phyloP scores from a whole-genome alignment of 352 stramenopile species.

The Globisporangium emineosum region DNA sequence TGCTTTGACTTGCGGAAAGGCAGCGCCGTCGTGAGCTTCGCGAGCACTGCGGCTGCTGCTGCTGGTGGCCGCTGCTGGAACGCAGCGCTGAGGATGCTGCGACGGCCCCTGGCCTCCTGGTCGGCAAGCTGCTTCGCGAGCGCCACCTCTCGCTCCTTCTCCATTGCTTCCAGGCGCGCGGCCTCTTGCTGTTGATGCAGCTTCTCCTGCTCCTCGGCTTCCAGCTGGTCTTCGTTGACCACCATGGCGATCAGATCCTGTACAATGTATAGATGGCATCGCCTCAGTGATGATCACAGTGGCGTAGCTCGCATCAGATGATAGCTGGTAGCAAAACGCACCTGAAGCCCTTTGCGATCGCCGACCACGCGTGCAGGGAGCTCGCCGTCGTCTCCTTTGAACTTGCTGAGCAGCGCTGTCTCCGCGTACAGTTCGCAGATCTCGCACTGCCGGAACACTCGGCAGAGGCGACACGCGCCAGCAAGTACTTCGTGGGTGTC shows the following conservation, averaged over 20 bases:
- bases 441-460: constrained; percentile 81
- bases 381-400: constrained; percentile 15
- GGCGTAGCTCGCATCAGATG: background rate
- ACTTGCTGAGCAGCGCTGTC: constrained; percentile 26
- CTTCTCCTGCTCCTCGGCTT: constrained; percentile 39
- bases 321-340: constrained; percentile 10
- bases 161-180: background rate
- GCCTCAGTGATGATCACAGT: background rate
- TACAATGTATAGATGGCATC: background rate
- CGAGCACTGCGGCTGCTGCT: constrained; percentile 8
- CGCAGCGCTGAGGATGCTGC: constrained; percentile 12
- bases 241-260: constrained; percentile 54
- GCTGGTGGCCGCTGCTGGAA: constrained; percentile 23
- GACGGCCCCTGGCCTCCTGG: constrained; percentile 18
- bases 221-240: constrained; percentile 40
- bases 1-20: constrained; percentile 6
- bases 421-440: constrained; percentile 78
- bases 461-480: constrained; percentile 73
- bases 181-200: constrained; percentile 16
- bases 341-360: constrained; percentile 56
- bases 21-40: constrained; percentile 13
- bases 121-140: constrained; percentile 16
- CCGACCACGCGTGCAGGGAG: constrained; percentile 27
- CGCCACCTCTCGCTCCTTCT: constrained; percentile 17
- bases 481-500: constrained; percentile 19